Evolutionary conservation across 2,329 filamentous ascomycete genomes (phyloP).

Genomic region (Pseudogymnoascus sp.): DNA sequence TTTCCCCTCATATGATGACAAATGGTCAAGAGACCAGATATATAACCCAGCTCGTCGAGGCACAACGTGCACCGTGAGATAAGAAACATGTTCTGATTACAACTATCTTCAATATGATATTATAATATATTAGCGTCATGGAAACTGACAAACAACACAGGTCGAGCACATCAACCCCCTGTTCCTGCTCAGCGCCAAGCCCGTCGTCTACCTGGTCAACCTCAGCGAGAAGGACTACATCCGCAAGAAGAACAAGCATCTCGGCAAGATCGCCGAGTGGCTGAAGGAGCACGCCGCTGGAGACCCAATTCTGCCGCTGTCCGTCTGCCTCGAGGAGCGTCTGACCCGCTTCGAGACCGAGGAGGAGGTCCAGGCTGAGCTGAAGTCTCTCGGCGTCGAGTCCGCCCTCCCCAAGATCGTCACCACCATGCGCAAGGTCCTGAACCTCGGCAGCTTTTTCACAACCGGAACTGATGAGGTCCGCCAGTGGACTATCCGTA

Average conservation of each 20-base stretch:
- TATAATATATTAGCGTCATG: slow-evolving; percentile 19
- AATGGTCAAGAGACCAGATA: slow-evolving; percentile 88
- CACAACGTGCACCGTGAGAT: slow-evolving; percentile 84
- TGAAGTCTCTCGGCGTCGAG: slow-evolving; percentile 78
- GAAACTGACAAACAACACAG: slow-evolving; percentile 40
- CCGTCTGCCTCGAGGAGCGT: slow-evolving; percentile 87
- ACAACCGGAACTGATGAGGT: slow-evolving; percentile 94
- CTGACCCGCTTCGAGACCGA: slow-evolving; percentile 74
- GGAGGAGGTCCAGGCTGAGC: slow-evolving; percentile 71
- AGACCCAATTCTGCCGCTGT: slow-evolving; percentile 89
- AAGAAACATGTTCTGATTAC: slow-evolving; percentile 37
- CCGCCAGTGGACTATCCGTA: slow-evolving; percentile 94
- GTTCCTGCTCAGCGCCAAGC: slow-evolving; percentile 90
- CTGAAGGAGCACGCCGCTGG: slow-evolving; percentile 82
- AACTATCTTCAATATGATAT: slow-evolving; percentile 18
- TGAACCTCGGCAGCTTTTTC: slow-evolving; percentile 94
- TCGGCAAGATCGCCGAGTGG: slow-evolving; percentile 90
- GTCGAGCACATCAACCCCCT: slow-evolving; percentile 97
- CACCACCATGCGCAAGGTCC: slow-evolving; percentile 81
- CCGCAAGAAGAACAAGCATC: slow-evolving; percentile 99
- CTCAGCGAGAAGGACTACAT: slow-evolving; percentile 95
- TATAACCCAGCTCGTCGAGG: no score
- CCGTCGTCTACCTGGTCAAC: slow-evolving; percentile 95
- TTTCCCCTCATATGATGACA: slow-evolving; percentile 76
- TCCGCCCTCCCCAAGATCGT: slow-evolving; percentile 90